These are phyloP conservation scores for Cornus kousa DNA, from an alignment of 148 eudicot species.

Conservation along the genomic window DNA sequence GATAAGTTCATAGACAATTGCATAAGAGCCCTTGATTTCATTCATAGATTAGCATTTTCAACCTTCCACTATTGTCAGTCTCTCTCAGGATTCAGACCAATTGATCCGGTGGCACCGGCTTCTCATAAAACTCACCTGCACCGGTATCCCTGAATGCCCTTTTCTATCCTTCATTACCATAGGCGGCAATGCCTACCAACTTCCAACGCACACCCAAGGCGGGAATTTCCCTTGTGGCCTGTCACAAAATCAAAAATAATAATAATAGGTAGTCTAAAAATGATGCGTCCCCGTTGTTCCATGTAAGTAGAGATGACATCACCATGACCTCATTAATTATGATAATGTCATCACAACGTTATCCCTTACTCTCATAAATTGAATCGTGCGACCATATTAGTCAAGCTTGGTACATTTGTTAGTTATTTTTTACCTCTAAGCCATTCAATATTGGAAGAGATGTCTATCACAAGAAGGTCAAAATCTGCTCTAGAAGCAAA, in stretches of 20 bases:
- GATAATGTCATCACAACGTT: no score
- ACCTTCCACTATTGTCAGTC: neutral
- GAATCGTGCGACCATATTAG: no score
- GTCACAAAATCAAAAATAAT: neutral
- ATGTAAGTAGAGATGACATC: no score
- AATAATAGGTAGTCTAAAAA: no score
- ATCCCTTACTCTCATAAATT: no score
- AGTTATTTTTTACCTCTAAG: neutral
- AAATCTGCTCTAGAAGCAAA: neutral
- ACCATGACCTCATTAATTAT: no score
- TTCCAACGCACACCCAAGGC: neutral
- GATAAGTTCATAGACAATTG: neutral
- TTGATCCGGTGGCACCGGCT: neutral
- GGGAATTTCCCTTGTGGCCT: neutral
- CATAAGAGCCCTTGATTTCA: neutral
- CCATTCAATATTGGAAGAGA: neutral
- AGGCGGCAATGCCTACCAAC: neutral
- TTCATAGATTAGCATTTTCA: neutral
- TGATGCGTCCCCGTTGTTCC: no score
- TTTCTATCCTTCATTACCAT: neutral
- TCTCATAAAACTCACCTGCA: neutral
- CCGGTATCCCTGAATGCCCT: neutral
- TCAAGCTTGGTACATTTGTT: no score
- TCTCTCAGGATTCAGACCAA: neutral
- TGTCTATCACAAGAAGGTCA: neutral